These are phyloP conservation scores for Neonectria magnoliae DNA, from an alignment of 2,329 filamentous ascomycete species.

Conservation along the genomic window DNA sequence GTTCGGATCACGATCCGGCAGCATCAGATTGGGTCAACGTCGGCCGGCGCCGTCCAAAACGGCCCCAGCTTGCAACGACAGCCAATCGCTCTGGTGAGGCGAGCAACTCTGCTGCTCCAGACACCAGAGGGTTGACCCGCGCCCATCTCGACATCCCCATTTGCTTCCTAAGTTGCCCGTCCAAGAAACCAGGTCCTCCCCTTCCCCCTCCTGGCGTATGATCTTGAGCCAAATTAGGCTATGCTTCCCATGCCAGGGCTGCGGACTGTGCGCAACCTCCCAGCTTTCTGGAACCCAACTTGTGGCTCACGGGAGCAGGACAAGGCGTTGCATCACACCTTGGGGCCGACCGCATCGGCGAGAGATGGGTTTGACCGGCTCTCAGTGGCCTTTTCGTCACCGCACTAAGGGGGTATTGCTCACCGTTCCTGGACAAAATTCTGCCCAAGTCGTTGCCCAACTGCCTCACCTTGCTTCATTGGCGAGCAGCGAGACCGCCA, in stretches of 20 bases:
- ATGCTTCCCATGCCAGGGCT: conserved; percentile 29
- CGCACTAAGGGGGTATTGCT: conserved; percentile 32
- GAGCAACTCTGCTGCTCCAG: conserved; percentile 33
- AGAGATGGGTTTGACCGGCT: conserved; percentile 25
- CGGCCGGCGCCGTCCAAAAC: conserved; percentile 41
- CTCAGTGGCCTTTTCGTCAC: conserved; percentile 36
- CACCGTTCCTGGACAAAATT: conserved; percentile 32
- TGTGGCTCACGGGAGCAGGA: conserved; percentile 30
- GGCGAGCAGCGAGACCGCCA: conserved; percentile 39
- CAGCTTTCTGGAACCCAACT: conserved; percentile 34
- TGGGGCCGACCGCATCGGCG: conserved; percentile 29
- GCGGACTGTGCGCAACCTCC: conserved; percentile 32
- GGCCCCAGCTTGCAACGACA: conserved; percentile 33
- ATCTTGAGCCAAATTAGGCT: conserved; percentile 36
- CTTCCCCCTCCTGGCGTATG: conserved; percentile 26
- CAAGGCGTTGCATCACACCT: conserved; percentile 38
- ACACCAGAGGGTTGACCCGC: conserved; percentile 26
- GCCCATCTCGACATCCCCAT: conserved; percentile 28
- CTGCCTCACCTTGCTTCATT: conserved; percentile 35
- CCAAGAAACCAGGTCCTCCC: conserved; percentile 32
- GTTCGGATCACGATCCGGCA: conserved; percentile 40
- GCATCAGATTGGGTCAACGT: conserved; percentile 38
- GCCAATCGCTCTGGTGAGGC: conserved; percentile 43
- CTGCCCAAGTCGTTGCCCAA: conserved; percentile 34
- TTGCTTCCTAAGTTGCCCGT: conserved; percentile 33